Conservation (phyloP, 305 asterid species). For the Ajuga reptans region DNA sequence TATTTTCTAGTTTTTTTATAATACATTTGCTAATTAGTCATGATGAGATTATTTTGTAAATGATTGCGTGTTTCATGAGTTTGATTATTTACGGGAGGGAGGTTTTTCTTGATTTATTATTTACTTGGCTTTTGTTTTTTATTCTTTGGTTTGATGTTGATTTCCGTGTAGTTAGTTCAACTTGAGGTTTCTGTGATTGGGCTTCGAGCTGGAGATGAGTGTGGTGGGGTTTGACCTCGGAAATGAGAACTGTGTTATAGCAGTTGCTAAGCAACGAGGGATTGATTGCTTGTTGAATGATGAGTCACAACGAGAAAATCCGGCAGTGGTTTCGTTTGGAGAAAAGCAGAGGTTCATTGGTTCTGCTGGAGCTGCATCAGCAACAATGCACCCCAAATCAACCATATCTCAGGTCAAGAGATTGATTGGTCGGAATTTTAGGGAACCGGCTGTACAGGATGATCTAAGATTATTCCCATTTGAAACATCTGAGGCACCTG, state of each 20-base stretch:
- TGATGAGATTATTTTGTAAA: neutral
- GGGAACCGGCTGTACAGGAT: slow-evolving; percentile 55
- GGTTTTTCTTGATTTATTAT: neutral
- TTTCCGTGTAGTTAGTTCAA: slow-evolving; percentile 13
- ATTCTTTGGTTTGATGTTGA: slow-evolving; percentile 15
- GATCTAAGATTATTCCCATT: slow-evolving; percentile 69
- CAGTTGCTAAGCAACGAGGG: slow-evolving; percentile 74
- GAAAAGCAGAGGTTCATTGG: slow-evolving; percentile 93
- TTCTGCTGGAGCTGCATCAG: slow-evolving; percentile 82
- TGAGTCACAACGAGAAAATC: slow-evolving; percentile 85
- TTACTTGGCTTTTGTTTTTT: slow-evolving; percentile 16
- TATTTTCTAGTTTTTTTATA: neutral
- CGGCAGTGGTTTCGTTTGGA: slow-evolving; percentile 80
- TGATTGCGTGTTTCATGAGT: slow-evolving; percentile 7
- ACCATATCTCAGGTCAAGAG: slow-evolving; percentile 88
- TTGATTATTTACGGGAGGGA: neutral
- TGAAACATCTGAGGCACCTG: slow-evolving; percentile 60
- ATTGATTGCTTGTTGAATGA: slow-evolving; percentile 81
- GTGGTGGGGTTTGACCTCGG: slow-evolving; percentile 89
- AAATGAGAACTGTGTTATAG: slow-evolving; percentile 87
- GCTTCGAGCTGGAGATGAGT: slow-evolving; percentile 52
- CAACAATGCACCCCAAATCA: slow-evolving; percentile 82
- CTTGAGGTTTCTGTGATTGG: slow-evolving; percentile 22
- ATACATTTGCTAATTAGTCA: neutral
- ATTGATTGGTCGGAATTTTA: slow-evolving; percentile 59